Evolutionary conservation across 331 rosid genomes (phyloP).

Genomic region (Rosa hybrid): DNA sequence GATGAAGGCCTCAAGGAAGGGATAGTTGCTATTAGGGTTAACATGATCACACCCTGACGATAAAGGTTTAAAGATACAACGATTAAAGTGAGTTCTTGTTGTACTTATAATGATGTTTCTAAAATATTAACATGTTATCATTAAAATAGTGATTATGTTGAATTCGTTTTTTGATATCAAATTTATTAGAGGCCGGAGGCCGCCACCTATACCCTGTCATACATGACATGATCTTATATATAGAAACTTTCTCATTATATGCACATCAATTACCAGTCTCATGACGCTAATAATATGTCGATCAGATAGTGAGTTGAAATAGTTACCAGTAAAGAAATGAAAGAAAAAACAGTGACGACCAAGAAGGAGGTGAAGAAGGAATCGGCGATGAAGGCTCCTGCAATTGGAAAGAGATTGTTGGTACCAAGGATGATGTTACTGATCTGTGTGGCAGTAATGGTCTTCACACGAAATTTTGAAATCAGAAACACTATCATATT

Average conservation of each 20-base stretch:
- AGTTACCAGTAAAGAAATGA: conserved; percentile 28
- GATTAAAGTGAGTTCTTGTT: neutral
- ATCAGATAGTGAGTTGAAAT: neutral
- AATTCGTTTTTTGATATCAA: too few relatives aligned
- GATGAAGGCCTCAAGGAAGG: conserved; percentile 21
- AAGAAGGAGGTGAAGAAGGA: conserved; percentile 29
- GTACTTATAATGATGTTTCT: too few relatives aligned
- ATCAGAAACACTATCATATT: conserved; percentile 35
- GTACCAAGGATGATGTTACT: conserved; percentile 28
- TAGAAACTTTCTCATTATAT: too few relatives aligned
- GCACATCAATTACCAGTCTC: neutral
- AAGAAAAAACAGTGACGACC: conserved; percentile 25
- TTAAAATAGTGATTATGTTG: neutral
- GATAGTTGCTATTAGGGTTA: conserved; percentile 22
- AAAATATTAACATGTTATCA: too few relatives aligned
- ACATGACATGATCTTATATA: neutral
- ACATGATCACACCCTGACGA: conserved; percentile 26
- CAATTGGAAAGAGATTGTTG: conserved; percentile 32
- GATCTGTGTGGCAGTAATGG: conserved; percentile 33
- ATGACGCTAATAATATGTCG: neutral
- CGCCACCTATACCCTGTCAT: too few relatives aligned
- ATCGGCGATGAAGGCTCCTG: conserved; percentile 30
- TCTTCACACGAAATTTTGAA: conserved; percentile 9
- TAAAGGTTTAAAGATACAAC: neutral
- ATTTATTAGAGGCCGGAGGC: too few relatives aligned